phyloP scores from a whole-genome alignment of 495 filamentous ascomycete species.

The Pseudoneurospora amorphoporcata region DNA sequence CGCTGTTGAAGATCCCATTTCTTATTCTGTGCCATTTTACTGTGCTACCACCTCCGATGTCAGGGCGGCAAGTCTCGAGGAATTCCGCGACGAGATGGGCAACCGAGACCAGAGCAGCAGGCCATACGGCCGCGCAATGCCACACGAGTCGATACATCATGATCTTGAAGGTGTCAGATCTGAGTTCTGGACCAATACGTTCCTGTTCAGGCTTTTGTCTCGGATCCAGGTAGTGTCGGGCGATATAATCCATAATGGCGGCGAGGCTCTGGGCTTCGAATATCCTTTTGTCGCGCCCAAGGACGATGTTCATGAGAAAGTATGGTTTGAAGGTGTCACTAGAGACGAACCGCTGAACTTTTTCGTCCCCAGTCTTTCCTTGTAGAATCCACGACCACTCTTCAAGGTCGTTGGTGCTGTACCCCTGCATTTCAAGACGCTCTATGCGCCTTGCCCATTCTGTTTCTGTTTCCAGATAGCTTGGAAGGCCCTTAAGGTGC shows the following conservation, averaged over 20 bases:
- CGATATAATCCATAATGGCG: slow-evolving; percentile 22
- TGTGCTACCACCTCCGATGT: background rate
- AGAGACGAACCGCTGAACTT: slow-evolving; percentile 23
- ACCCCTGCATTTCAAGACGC: slow-evolving; percentile 11
- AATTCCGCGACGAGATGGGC: slow-evolving; percentile 24
- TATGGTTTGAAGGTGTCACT: slow-evolving; percentile 25
- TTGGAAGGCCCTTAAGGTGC: background rate
- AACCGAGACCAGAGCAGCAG: slow-evolving; percentile 22
- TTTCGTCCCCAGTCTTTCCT: slow-evolving; percentile 20
- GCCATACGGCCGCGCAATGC: slow-evolving; percentile 24
- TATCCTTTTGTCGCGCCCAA: slow-evolving; percentile 22
- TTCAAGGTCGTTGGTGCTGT: slow-evolving; percentile 18
- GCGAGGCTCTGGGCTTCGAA: slow-evolving; percentile 16
- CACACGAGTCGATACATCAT: slow-evolving; percentile 23
- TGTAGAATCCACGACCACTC: slow-evolving; percentile 36
- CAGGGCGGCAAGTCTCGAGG: slow-evolving; percentile 19
- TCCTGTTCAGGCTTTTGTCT: background rate
- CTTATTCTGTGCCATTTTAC: slow-evolving; percentile 11
- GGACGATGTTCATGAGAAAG: slow-evolving; percentile 27
- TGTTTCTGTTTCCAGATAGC: slow-evolving; percentile 9
- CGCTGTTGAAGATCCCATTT: slow-evolving; percentile 26
- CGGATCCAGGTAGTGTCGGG: slow-evolving; percentile 17
- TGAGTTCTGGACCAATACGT: background rate
- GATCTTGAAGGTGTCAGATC: slow-evolving; percentile 20
- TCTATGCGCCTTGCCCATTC: slow-evolving; percentile 23